Base-by-base conservation (phyloP, 805 yeast species). In the Pichia ethanolica region DNA sequence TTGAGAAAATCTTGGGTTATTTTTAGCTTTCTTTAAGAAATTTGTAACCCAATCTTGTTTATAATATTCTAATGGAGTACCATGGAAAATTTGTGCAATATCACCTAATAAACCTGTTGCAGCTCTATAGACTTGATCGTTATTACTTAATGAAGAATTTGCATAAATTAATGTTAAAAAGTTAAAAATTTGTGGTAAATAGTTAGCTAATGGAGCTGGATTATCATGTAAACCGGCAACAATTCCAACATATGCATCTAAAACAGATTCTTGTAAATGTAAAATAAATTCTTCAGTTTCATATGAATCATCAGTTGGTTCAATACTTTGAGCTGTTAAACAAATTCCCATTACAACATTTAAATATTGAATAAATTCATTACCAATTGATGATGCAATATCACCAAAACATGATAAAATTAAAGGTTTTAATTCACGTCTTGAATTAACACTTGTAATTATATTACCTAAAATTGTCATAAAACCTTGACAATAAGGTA, bases 391-490 rank as follows among this genome's bases (percentile, higher is more conserved):
- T 0, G 96, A 79, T 5, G 98, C 97, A 60, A 93, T 79, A 67
- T 93, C 99, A 55, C 99, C 99, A 66, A 93, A 88, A 60, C 96
- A 89, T 11, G 97, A 87, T 56, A 93, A 71, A 32, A 91, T 88
- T 26, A 88, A 76, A 14, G 97, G 97, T 65, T 87, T 83, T 56
- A 91, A 74, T 54, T 89, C 96, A 52, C 87, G 79, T 63, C 83
- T 83, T 20, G 88, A 82, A 49, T 77, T 78, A 39, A 77, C 74
- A 59, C 78, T 78, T 51, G 84, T 80, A 54, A 93, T 74, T 61
- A 81, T 80, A 44, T 77, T 74, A 47, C 96, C 91, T 62, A 93
- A 75, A 44, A 85, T 84, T 46, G 79, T 78, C 96, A 93, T 89
- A 62, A 91, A 77, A 4, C 83, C 85, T 52, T 81, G 82, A 54